A percentile compares a stretch with the other conserved stretches of the same genome.
These are phyloP conservation scores for Petrea volubilis DNA, from an alignment of 257 asterid species.

Conservation along the genomic window DNA sequence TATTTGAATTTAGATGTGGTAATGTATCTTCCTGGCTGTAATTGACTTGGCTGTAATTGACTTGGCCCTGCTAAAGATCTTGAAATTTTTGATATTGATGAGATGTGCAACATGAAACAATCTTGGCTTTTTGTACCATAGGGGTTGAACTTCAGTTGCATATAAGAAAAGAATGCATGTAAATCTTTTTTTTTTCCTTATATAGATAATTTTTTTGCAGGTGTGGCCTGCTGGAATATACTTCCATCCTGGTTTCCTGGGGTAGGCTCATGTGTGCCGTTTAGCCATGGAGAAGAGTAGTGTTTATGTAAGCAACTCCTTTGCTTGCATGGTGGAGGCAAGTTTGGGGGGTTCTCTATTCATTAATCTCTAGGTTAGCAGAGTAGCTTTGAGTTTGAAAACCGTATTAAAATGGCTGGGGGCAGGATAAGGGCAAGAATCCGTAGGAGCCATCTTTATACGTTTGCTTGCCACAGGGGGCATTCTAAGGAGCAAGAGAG, in stretches of 20 bases:
- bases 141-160: constrained; percentile 16
- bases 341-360: constrained; percentile 29
- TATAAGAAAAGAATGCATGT: background rate
- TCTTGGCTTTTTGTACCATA: constrained; percentile 17
- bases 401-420: constrained; percentile 50
- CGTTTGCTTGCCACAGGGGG: constrained; percentile 71
- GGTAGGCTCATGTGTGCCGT: constrained; percentile 19
- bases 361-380: constrained; percentile 21
- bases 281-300: constrained; percentile 17
- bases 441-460: constrained; percentile 73
- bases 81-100: constrained; percentile 15
- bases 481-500: constrained; percentile 48
- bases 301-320: constrained; percentile 24
- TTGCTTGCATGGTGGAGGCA: constrained; percentile 39
- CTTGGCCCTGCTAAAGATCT: constrained; percentile 28
- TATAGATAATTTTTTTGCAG: constrained; percentile 32
- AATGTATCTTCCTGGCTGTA: background rate
- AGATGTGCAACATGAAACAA: constrained; percentile 15
- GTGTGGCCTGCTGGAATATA: constrained; percentile 25
- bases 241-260: background rate
- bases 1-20: constrained; percentile 7
- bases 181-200: background rate
- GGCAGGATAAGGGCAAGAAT: constrained; percentile 76
- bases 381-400: constrained; percentile 23
- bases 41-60: constrained; percentile 23